Evolutionary conservation across 805 yeast species (phyloP), one percentile per base, ranked within the genome.

Genomic region (Wickerhamomyces ciferrii): DNA sequence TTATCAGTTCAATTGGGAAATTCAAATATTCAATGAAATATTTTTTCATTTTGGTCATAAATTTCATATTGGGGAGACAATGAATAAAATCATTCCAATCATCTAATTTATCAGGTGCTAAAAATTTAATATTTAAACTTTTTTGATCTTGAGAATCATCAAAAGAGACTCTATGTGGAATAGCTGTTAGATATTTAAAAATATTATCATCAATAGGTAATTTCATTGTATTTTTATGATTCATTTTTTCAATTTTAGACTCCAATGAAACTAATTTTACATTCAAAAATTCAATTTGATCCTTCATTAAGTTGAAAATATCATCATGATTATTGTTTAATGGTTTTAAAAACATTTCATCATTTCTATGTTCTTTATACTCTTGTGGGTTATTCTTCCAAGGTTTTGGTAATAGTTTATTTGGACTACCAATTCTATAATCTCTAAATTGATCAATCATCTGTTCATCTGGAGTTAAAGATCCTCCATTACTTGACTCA

Each of bases 71-170:
- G 2, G 39, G 39, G 3, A 37, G 17, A 14, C 13, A n/a, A 7
- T 21, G 15, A 20, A 37, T 37, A 7, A 37, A 20, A 19, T 37
- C 39, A 37, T 37, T 17, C 39, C 39, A 37, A 19, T 37, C 25
- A 20, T 37, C 6, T 15, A 21, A 21, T 21, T 37, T 37, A 20
- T 21, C 39, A 5, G 24, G 39, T n/a, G 24, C 14, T 5, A 21
- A 13, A 18, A 21, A 37, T 37, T 37, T 21, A 17, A 20, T 21
- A 20, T 10, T 34, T 10, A 34, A 91, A 18, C 37, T 34, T 79
- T 87, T 43, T 70, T 82, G 7, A 97, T 97, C 97, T 17, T 65
- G 84, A 63, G 94, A 87, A 9, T 84, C 83, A n/a, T 77, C 92
- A 20, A 99, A 4, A 13, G 25, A 19, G 5, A 20, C 18, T 11